Conservation (phyloP, 805 yeast genomes). For the Metschnikowia reukaufii region DNA sequence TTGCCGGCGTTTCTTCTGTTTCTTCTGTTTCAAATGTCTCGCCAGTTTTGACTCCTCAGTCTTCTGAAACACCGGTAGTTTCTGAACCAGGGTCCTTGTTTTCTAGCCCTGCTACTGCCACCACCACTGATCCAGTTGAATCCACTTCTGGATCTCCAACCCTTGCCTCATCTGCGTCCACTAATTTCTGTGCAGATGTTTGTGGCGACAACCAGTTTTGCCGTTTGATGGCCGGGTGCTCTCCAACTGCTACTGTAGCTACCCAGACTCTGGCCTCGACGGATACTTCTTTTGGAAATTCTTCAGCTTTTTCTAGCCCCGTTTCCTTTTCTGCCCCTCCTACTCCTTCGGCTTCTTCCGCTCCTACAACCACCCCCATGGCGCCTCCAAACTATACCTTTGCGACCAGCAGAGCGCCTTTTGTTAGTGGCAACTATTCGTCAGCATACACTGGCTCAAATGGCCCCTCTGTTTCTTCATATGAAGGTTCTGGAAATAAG, state of each 20-base stretch:
- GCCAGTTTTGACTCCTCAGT: too few relatives aligned
- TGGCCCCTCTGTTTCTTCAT: not conserved
- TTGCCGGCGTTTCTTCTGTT: not conserved
- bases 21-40: not conserved
- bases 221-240: not conserved
- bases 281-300: not conserved
- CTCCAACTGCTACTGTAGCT: not conserved
- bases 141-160: not conserved
- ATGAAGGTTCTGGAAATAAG: constrained; percentile 6
- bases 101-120: not conserved
- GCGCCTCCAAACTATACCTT: constrained; percentile 2
- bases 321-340: not conserved
- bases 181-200: not conserved
- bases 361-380: too few relatives aligned
- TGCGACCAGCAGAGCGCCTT: constrained; percentile 1
- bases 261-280: not conserved
- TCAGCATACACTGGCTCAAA: not conserved
- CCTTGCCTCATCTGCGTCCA: too few relatives aligned
- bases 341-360: not conserved
- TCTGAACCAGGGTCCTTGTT: too few relatives aligned
- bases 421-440: not conserved
- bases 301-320: not conserved
- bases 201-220: constrained; percentile 4
- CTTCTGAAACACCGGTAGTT: too few relatives aligned
- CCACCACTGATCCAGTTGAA: not conserved